Evolutionary conservation across 2,329 filamentous ascomycete species (phyloP).

Genomic region (Leptographium wingfieldii): DNA sequence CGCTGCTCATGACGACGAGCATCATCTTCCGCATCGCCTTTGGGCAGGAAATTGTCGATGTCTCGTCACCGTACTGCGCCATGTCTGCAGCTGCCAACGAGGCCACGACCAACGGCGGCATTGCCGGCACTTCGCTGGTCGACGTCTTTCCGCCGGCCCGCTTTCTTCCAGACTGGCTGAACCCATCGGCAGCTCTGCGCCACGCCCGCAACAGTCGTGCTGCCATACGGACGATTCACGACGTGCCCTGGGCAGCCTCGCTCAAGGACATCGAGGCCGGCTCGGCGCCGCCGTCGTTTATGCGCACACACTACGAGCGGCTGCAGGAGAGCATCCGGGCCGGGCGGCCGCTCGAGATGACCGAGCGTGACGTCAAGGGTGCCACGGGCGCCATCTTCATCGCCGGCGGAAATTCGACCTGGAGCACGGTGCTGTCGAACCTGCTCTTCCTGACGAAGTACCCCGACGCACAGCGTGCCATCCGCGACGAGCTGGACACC

Average conservation of each 20-base stretch:
- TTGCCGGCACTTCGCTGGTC: constrained; percentile 26
- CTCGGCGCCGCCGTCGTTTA: no score
- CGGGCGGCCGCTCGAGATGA: constrained; percentile 17
- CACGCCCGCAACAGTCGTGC: constrained; percentile 17
- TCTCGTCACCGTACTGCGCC: constrained; percentile 26
- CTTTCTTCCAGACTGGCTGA: constrained; percentile 22
- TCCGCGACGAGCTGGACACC: constrained; percentile 31
- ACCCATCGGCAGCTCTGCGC: constrained; percentile 6
- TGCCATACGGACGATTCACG: constrained; percentile 27
- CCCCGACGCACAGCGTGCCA: constrained; percentile 32
- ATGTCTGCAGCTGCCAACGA: constrained; percentile 17
- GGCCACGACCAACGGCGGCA: constrained; percentile 18
- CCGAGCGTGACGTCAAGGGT: constrained; percentile 33
- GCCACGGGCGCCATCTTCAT: constrained; percentile 34
- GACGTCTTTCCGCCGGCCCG: constrained; percentile 34
- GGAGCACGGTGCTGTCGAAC: constrained; percentile 26
- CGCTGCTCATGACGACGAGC: constrained; percentile 26
- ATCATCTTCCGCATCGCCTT: constrained; percentile 31
- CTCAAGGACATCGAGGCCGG: constrained; percentile 9
- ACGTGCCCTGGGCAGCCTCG: constrained; percentile 26
- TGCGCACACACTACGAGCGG: no score
- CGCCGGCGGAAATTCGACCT: constrained; percentile 34
- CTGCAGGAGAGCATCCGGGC: no score
- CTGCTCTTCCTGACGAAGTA: constrained; percentile 29
- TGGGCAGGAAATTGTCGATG: constrained; percentile 24